Evolutionary conservation across 2,329 filamentous ascomycete species (phyloP).

Genomic region (Cladosporium sp.): DNA sequence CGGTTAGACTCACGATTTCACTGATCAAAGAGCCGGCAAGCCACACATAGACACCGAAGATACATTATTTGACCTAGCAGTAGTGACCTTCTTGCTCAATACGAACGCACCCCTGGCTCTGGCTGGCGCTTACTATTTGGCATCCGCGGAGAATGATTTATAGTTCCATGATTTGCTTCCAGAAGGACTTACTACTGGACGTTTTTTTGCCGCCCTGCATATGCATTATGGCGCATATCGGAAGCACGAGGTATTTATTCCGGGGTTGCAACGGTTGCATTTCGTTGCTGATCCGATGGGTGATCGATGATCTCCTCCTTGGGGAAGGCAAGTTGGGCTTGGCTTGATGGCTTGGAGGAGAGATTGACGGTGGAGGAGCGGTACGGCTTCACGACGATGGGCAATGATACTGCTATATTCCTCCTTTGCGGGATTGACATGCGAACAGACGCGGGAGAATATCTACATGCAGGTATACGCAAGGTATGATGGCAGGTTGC

Average conservation of each 20-base stretch:
- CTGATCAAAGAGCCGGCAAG: background rate
- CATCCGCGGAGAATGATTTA: background rate
- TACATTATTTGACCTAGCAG: too few species aligned
- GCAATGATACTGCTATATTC: too few species aligned
- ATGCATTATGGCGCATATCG: background rate
- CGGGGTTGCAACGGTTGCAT: constrained; percentile 6
- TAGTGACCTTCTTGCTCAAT: too few species aligned
- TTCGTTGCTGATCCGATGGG: background rate
- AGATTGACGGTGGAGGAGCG: too few species aligned
- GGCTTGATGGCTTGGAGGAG: background rate
- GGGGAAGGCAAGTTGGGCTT: background rate
- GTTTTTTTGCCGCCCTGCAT: background rate
- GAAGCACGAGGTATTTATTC: constrained; percentile 1
- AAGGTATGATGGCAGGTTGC: background rate
- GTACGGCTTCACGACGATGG: background rate
- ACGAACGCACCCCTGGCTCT: too few species aligned
- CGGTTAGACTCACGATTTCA: background rate
- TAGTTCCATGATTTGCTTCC: background rate
- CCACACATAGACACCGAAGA: background rate
- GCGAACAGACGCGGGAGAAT: too few species aligned
- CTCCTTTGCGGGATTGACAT: background rate
- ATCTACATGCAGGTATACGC: background rate
- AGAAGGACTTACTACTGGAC: background rate
- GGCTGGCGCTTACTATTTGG: background rate
- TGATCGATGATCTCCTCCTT: background rate